A percentile compares a stretch with the other conserved stretches of the same genome.
These are phyloP conservation scores for Umbelopsis ramanniana DNA, from an alignment of 192 early-diverging fungal species.

Conservation along the genomic window DNA sequence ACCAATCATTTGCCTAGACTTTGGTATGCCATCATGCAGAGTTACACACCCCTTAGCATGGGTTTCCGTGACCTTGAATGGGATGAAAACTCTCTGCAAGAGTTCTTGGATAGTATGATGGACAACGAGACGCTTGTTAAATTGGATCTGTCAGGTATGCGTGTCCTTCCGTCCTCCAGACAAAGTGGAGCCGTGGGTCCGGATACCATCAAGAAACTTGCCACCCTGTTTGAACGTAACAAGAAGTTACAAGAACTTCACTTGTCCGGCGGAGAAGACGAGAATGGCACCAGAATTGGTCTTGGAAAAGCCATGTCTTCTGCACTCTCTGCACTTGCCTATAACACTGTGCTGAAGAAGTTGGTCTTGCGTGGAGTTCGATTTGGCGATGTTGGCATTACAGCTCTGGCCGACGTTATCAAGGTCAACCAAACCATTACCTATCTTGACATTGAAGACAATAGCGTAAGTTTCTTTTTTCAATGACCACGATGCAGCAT, in stretches of 20 bases:
- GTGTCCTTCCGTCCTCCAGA: slow-evolving; percentile 26
- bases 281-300: neutral
- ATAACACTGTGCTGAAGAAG: slow-evolving; percentile 38
- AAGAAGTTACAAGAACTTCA: slow-evolving; percentile 39
- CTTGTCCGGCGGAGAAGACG: slow-evolving; percentile 35
- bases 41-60: slow-evolving; percentile 43
- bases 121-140: slow-evolving; percentile 45
- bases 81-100: slow-evolving; percentile 51
- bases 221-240: slow-evolving; percentile 38
- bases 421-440: slow-evolving; percentile 34
- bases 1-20: slow-evolving; percentile 45
- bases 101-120: slow-evolving; percentile 47
- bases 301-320: slow-evolving; percentile 39
- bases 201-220: slow-evolving; percentile 47
- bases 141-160: slow-evolving; percentile 46
- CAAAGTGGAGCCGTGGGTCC: slow-evolving; percentile 30
- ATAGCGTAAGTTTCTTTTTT: slow-evolving; percentile 40
- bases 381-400: slow-evolving; percentile 47
- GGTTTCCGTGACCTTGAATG: slow-evolving; percentile 49
- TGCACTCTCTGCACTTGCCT: slow-evolving; percentile 34
- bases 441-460: slow-evolving; percentile 48
- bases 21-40: slow-evolving; percentile 39
- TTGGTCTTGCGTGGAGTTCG: slow-evolving; percentile 41
- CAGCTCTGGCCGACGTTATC: slow-evolving; percentile 44
- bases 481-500: neutral